Base-by-base conservation (phyloP, 495 filamentous ascomycete species). In the Penicillium argentinense region DNA sequence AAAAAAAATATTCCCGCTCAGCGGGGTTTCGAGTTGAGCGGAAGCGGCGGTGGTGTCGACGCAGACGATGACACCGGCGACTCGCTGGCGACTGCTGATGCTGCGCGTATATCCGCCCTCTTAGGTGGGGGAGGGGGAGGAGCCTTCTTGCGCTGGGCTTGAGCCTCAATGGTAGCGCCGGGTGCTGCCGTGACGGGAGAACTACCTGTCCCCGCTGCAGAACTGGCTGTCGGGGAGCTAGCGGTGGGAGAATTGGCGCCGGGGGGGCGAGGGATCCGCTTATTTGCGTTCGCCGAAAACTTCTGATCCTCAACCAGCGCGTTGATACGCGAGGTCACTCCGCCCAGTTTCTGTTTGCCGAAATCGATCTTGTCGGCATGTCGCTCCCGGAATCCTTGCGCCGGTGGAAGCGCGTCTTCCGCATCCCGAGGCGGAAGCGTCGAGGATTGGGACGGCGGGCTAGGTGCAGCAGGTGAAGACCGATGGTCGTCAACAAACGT, bases 81-180 rank as follows among this genome's bases (percentile, higher is more conserved):
- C 25, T 53, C 42, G 12, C 24, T 51, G 16, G 66, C 9, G 18
- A n/a, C 29, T n/a, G 42, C 57, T 16, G 63, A 55, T 21, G 59
- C 33, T 6, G 68, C 66, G 12, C 68, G 65, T 36, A 74, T 62
- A 17, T 62, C 71, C 17, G 72, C 67, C 50, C 76, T 82, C 60
- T 83, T 85, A 8, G 82, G 78, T n/a, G 84, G 84, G 3, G 84
- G 85, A 2, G 72, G 78, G 4, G 87, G 86, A 3, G 88, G 85
- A 6, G 83, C 77, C 53, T 84, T 87, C 67, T 83, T 87, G 56
- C 72, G 78, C 13, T 56, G 44, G 3, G 44, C 60, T 33, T 69
- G 64, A 18, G 46, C 30, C 32, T 62, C 55, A 36, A 61, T 22
- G 3, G 39, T 36, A 21, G 16, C 33, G 16, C 33, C 33, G 17